phyloP scores from a whole-genome alignment of 768 basidiomycete genomes.

The Sporobolomyces pararoseus region DNA sequence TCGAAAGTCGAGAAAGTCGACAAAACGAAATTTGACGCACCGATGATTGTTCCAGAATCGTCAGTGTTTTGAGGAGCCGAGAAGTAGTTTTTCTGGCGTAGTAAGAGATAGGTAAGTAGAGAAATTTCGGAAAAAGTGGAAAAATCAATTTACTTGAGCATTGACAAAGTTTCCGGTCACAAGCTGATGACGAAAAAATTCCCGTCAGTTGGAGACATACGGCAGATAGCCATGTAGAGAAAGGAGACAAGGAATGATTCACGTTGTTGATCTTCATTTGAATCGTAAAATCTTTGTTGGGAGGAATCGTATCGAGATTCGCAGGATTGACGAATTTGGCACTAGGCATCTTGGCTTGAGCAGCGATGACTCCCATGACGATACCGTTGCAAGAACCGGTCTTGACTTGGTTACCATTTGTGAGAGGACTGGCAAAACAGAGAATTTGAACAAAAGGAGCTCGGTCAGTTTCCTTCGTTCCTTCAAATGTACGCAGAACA shows the following conservation, averaged over 20 bases:
- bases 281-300: constrained; percentile 57
- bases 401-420: constrained; percentile 56
- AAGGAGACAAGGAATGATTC: neutral
- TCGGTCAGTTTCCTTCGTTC: neutral
- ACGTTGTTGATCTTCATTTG: constrained; percentile 53
- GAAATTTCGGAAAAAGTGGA: neutral
- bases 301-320: constrained; percentile 53
- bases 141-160: constrained; percentile 49
- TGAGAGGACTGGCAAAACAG: constrained; percentile 53
- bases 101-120: neutral
- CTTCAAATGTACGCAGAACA: neutral
- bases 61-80: constrained; percentile 12
- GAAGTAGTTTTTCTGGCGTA: neutral
- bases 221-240: no score
- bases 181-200: neutral
- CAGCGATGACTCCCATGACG: constrained; percentile 59
- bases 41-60: constrained; percentile 55
- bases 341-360: constrained; percentile 54
- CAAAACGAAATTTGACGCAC: constrained; percentile 38
- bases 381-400: constrained; percentile 61
- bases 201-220: no score
- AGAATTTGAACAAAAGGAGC: neutral
- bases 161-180: constrained; percentile 60
- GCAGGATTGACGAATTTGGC: constrained; percentile 55
- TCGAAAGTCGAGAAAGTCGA: neutral